These are phyloP conservation scores for Lentinus polychrous DNA, from an alignment of 1,284 basidiomycete species.

Conservation along the genomic window DNA sequence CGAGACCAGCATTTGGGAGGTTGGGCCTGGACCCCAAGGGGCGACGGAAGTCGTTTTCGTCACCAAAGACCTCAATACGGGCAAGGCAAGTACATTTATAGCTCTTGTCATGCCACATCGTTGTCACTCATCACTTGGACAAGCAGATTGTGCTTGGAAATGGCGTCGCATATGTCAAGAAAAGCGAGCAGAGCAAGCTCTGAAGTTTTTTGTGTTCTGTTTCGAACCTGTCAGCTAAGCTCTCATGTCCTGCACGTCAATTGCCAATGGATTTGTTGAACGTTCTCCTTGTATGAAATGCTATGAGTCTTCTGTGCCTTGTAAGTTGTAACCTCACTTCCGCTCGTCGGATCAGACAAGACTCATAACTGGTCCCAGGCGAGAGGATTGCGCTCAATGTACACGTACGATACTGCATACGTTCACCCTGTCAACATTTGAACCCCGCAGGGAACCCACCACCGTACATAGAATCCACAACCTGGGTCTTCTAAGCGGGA, in stretches of 20 bases:
- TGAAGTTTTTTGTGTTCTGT: conserved; percentile 22
- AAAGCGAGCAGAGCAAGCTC: conserved; percentile 45
- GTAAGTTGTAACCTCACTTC: not conserved
- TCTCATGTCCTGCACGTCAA: not conserved
- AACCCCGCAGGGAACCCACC: too few relatives aligned
- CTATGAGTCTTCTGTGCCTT: not conserved
- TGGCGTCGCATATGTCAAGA: conserved; percentile 56
- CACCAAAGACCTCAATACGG: conserved; percentile 60
- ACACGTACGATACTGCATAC: too few relatives aligned
- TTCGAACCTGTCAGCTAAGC: not conserved
- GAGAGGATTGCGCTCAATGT: too few relatives aligned
- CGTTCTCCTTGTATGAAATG: not conserved
- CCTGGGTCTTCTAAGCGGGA: too few relatives aligned
- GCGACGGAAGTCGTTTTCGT: conserved; percentile 66
- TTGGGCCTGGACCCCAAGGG: conserved; percentile 59
- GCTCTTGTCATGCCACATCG: conserved; percentile 1
- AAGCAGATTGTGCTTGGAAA: conserved; percentile 43
- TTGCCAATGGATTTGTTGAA: not conserved
- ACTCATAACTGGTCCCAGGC: too few relatives aligned
- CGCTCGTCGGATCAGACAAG: too few relatives aligned
- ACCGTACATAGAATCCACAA: too few relatives aligned
- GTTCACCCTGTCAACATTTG: too few relatives aligned
- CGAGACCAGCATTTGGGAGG: conserved; percentile 74
- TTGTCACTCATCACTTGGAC: not conserved
- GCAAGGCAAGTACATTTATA: conserved; percentile 44